Base-by-base conservation (phyloP, 2,329 filamentous ascomycete species). In the Teratosphaeria gauchensis region DNA sequence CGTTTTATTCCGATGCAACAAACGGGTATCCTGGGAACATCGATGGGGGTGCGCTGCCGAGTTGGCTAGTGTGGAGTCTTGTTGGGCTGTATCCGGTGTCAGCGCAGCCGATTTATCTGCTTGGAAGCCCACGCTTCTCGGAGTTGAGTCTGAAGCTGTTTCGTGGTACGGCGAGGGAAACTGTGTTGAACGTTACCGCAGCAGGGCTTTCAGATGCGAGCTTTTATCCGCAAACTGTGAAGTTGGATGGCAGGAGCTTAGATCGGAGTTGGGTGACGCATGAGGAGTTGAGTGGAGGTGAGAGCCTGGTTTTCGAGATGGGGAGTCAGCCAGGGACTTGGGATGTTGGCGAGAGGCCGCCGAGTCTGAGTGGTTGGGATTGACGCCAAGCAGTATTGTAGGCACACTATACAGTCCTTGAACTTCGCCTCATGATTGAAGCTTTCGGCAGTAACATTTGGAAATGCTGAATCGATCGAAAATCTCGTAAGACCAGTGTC, bases 31-130 rank as follows among this genome's bases (percentile, higher is more conserved):
- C 86, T 0, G 86, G 86, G 0, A 89, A 89, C 70, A 84, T 80
- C 48, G 86, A 89, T 68, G 85, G 85, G 1, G 86, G 86, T 4
- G 84, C 86, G 16, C 88, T 89, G 85, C 84, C 89, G 69, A 83
- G 81, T 12, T 88, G 35, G 35, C 14, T 52, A 2, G 14, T 52
- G 12, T 42, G 35, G 35, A 42, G 12, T 16, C 21, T 52, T 12
- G 2, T 52, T 19, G 51, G 51, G 12, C 14, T 52, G 14, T 52
- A 52, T 19, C 51, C 51, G 12, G 30, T 52, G 16, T 28, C 51
- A 12, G 14, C 21, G 5, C 51, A 52, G 12, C 21, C 51, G 12
- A 21, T 31, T 14, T 52, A 28, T 16, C 51, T 52, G 51, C 21
- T 52, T 19, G 51, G 51, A 4, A 28, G 21, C 21, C 51, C 51